Evolutionary conservation across 257 asterid genomes (phyloP).

Genomic region (Rauvolfia tetraphylla): DNA sequence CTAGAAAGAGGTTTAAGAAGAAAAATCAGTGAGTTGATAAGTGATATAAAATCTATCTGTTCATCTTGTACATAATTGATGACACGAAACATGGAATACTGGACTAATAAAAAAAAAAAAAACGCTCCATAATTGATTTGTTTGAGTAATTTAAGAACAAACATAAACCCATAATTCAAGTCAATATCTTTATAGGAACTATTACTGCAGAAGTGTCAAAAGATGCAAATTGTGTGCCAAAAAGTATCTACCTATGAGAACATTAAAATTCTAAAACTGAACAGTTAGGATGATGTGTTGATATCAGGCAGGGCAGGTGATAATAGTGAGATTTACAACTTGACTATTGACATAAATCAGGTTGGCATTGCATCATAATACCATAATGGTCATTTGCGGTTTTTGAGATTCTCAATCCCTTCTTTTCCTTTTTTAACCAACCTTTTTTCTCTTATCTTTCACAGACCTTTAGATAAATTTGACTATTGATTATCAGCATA

Average conservation of each 20-base stretch:
- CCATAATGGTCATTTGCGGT: neutral
- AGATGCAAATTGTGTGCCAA: neutral
- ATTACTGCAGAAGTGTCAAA: neutral
- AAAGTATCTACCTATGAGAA: neutral
- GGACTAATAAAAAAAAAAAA: neutral
- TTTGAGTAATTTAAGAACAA: neutral
- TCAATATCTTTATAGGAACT: neutral
- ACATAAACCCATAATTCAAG: neutral
- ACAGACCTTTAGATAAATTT: neutral
- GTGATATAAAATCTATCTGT: neutral
- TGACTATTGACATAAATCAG: neutral
- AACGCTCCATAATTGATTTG: neutral
- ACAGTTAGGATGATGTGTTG: neutral
- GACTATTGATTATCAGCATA: neutral
- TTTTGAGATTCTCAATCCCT: neutral
- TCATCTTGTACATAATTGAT: too few species aligned
- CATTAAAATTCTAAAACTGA: neutral
- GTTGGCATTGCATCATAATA: neutral
- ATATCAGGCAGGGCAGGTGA: neutral
- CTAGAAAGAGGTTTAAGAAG: slow-evolving; percentile 28
- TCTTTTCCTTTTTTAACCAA: neutral
- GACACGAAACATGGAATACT: neutral
- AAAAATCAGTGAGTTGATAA: neutral
- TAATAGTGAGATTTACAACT: neutral
- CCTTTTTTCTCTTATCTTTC: neutral